These are phyloP conservation scores for Spiromastix sp. DNA, from an alignment of 2,329 filamentous ascomycete genomes.

Conservation along the genomic window DNA sequence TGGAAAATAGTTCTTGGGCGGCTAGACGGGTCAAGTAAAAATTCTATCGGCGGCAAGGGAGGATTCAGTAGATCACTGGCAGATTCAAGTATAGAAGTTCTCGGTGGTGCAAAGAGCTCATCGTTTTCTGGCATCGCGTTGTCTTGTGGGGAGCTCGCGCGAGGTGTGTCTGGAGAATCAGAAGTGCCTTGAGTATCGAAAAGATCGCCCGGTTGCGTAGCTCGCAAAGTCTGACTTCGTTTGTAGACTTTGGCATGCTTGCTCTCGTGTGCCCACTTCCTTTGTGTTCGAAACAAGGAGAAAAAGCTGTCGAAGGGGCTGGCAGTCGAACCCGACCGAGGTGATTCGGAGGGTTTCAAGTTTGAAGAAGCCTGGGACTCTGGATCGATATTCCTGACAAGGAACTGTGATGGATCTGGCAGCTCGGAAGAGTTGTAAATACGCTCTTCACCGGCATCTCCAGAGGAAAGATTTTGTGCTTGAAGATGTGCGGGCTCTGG, in stretches of 20 bases:
- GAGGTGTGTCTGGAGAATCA: constrained; percentile 7
- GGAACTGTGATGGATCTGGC: constrained; percentile 10
- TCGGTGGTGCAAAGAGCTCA: constrained; percentile 61
- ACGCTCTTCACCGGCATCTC: constrained; percentile 7
- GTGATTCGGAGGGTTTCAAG: constrained; percentile 8
- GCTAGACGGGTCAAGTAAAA: constrained; percentile 70
- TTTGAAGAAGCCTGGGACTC: constrained; percentile 21
- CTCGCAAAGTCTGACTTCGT: constrained; percentile 62
- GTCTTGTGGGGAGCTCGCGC: constrained; percentile 33
- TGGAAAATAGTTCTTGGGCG: constrained; percentile 90
- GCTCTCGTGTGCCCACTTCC: constrained; percentile 39
- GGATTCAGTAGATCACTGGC: constrained; percentile 88
- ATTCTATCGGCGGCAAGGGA: constrained; percentile 70
- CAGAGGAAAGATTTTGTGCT: too few species aligned
- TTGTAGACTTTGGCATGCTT: constrained; percentile 56
- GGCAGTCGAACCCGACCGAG: constrained; percentile 23
- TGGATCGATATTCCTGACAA: constrained; percentile 11
- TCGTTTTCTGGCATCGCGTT: constrained; percentile 41
- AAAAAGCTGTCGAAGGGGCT: constrained; percentile 55
- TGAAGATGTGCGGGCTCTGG: neutral
- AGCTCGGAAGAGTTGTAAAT: constrained; percentile 6
- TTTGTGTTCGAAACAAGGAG: constrained; percentile 59
- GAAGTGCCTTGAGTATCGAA: neutral
- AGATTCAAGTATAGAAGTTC: constrained; percentile 89
- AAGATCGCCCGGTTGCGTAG: neutral